These are phyloP conservation scores for Insectozyma bohioensis DNA, from an alignment of 1,139 yeast genomes.

Conservation along the genomic window DNA sequence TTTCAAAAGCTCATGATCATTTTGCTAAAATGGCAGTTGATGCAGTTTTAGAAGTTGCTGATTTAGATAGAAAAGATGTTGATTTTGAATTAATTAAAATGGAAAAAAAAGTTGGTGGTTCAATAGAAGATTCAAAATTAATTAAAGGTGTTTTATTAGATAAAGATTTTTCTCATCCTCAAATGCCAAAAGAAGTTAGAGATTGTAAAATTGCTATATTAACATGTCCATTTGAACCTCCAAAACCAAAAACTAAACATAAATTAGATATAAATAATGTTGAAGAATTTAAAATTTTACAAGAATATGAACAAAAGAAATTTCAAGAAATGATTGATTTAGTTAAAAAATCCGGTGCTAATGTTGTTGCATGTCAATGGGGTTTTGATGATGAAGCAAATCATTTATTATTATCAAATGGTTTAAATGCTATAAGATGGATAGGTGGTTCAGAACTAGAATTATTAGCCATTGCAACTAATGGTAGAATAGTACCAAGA, in stretches of 20 bases:
- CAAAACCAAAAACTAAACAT: conserved; percentile 98
- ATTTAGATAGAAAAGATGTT: conserved; percentile 87
- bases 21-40: conserved; percentile 98
- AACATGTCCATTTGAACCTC: conserved; percentile 99
- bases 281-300: conserved; percentile 88
- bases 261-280: conserved; percentile 89
- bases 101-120: conserved; percentile 95
- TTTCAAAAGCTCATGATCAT: conserved; percentile 87
- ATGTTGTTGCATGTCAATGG: conserved; percentile 98
- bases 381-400: conserved; percentile 99
- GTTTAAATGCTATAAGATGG: conserved; percentile 97
- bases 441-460: conserved; percentile 98
- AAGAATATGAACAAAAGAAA: conserved; percentile 87
- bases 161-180: conserved; percentile 97
- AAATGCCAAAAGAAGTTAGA: conserved; percentile 82
- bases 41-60: conserved; percentile 91
- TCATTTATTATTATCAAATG: conserved; percentile 82
- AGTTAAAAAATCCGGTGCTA: conserved; percentile 91
- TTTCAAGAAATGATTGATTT: conserved; percentile 86
- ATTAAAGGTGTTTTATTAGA: conserved; percentile 92
- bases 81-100: conserved; percentile 95
- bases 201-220: conserved; percentile 91
- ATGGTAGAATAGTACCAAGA: conserved; percentile 95
- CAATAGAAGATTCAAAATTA: conserved; percentile 79
- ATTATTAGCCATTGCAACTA: conserved; percentile 93